A percentile compares a stretch with the other conserved stretches of the same genome.
phyloP scores from a whole-genome alignment of 192 early-diverging fungal species.

The Powellomyces hirtus region DNA sequence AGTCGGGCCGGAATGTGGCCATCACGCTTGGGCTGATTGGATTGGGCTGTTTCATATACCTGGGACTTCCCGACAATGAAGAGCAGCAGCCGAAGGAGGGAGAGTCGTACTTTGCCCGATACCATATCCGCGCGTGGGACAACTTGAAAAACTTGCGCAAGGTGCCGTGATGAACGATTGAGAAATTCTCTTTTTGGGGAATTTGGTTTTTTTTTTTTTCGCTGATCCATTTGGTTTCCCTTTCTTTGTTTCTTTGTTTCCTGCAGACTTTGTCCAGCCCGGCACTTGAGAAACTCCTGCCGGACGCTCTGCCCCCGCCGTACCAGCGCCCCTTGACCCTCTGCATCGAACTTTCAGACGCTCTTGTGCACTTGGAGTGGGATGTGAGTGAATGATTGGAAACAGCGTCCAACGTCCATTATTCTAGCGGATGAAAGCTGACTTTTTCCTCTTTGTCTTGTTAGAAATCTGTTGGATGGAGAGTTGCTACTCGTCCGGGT shows the following conservation, averaged over 20 bases:
- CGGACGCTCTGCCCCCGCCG: slow-evolving; percentile 81
- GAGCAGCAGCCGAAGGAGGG: slow-evolving; percentile 20
- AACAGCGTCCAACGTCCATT: not conserved
- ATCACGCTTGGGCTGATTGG: not conserved
- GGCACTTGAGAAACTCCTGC: slow-evolving; percentile 74
- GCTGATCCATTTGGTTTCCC: no score
- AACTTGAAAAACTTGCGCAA: slow-evolving; percentile 24
- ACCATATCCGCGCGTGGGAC: slow-evolving; percentile 36
- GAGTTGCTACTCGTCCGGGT: slow-evolving; percentile 92
- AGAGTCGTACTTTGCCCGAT: slow-evolving; percentile 27
- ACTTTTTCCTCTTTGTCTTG: not conserved
- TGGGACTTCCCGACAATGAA: slow-evolving; percentile 37
- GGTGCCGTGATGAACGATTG: no score
- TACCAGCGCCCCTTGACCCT: slow-evolving; percentile 89
- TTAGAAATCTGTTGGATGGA: slow-evolving; percentile 93
- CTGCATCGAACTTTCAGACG: slow-evolving; percentile 93
- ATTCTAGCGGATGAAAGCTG: not conserved
- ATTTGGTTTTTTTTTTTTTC: no score
- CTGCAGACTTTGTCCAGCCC: slow-evolving; percentile 33
- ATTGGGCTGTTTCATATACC: slow-evolving; percentile 24
- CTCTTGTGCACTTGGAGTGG: slow-evolving; percentile 91
- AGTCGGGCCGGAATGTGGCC: slow-evolving; percentile 7
- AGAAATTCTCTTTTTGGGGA: no score
- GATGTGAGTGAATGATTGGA: slow-evolving; percentile 53
- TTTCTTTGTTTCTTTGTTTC: not conserved